Evolutionary conservation across 2,329 filamentous ascomycete genomes (phyloP).

Genomic region (Dactylellina sp.): DNA sequence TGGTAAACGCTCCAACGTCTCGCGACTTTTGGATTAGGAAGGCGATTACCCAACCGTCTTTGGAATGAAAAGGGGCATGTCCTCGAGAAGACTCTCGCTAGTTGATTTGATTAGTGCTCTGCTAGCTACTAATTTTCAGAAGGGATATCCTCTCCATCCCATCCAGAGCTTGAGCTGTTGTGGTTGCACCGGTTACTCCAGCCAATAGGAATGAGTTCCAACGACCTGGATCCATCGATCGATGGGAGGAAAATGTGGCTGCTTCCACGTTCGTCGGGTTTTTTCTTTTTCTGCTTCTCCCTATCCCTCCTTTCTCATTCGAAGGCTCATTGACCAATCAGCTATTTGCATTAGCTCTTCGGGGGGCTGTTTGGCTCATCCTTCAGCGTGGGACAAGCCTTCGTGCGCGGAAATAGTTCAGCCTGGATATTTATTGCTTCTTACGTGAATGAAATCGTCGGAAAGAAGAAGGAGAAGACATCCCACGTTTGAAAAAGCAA

Average conservation of each 20-base stretch:
- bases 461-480: conserved; percentile 19
- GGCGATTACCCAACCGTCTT: conserved; percentile 40
- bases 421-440: conserved; percentile 8
- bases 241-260: conserved; percentile 40
- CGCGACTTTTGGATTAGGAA: conserved; percentile 38
- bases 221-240: conserved; percentile 57
- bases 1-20: conserved; percentile 24
- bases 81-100: no score
- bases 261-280: conserved; percentile 41
- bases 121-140: neutral
- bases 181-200: neutral
- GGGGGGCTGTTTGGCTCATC: conserved; percentile 4
- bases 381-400: conserved; percentile 41
- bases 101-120: neutral
- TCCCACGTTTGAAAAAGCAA: conserved; percentile 34
- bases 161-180: no score
- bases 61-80: conserved; percentile 38
- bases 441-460: conserved; percentile 51
- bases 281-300: conserved; percentile 28
- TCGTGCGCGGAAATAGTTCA: conserved; percentile 45
- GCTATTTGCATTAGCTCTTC: conserved; percentile 22
- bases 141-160: neutral
- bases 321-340: conserved; percentile 30
- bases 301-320: conserved; percentile 6
- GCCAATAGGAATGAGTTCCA: conserved; percentile 57